These are phyloP conservation scores for Suhomyces kilbournensis DNA, from an alignment of 805 yeast genomes.

Conservation along the genomic window DNA sequence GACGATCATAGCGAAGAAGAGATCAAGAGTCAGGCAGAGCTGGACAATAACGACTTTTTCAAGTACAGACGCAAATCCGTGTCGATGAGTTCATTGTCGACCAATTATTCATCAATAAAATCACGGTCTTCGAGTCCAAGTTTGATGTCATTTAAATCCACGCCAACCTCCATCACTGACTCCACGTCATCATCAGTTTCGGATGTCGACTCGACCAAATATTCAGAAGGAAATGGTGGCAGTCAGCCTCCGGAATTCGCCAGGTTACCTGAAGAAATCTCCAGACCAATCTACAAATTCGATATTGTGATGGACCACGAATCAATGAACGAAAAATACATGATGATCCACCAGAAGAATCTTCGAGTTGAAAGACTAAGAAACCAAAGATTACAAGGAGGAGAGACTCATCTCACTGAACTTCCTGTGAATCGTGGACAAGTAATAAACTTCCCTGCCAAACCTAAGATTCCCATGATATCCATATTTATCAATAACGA, in stretches of 20 bases:
- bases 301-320: conserved; percentile 45
- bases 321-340: conserved; percentile 31
- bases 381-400: neutral
- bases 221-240: neutral
- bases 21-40: conserved; percentile 1
- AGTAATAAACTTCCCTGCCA: conserved; percentile 15
- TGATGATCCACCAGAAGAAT: conserved; percentile 15
- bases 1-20: conserved; percentile 21
- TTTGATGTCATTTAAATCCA: conserved; percentile 34
- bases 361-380: neutral
- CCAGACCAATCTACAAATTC: conserved; percentile 45
- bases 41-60: conserved; percentile 4
- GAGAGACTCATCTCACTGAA: neutral
- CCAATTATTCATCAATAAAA: conserved; percentile 26
- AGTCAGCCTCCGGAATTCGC: conserved; percentile 37
- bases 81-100: conserved; percentile 37
- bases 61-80: conserved; percentile 25
- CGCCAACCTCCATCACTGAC: conserved; percentile 36
- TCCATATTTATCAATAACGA: conserved; percentile 33
- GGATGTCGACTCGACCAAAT: conserved; percentile 21
- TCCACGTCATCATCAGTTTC: conserved; percentile 32
- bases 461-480: conserved; percentile 28
- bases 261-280: conserved; percentile 42
- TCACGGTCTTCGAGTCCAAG: conserved; percentile 40
- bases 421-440: neutral